phyloP scores from a whole-genome alignment of 192 early-diverging fungal species.

The Coemansia reversa region DNA sequence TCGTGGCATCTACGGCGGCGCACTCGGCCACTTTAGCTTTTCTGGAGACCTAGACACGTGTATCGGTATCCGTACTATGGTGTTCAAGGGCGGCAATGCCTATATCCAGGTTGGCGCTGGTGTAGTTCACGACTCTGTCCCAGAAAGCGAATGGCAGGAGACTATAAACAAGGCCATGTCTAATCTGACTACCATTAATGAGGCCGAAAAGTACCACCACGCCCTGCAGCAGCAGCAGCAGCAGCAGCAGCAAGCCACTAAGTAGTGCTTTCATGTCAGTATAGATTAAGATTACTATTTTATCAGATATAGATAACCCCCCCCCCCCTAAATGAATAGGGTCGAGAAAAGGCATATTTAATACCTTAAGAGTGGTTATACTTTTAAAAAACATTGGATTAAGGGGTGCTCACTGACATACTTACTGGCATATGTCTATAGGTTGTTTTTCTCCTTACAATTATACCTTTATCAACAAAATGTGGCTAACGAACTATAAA shows the following conservation, averaged over 20 bases:
- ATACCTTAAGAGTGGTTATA: too few relatives aligned
- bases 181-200: constrained; percentile 82
- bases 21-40: constrained; percentile 95
- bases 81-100: constrained; percentile 93
- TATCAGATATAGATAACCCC: too few relatives aligned
- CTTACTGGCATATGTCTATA: too few relatives aligned
- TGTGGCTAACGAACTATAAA: too few relatives aligned
- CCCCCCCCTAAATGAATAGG: too few relatives aligned
- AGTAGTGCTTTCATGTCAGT: constrained; percentile 4
- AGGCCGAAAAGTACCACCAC: constrained; percentile 80
- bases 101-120: constrained; percentile 96
- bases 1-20: constrained; percentile 86
- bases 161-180: constrained; percentile 94
- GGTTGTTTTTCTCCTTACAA: too few relatives aligned
- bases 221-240: constrained; percentile 64
- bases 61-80: constrained; percentile 98
- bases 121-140: constrained; percentile 93
- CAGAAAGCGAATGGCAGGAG: constrained; percentile 91
- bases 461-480: too few relatives aligned
- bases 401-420: too few relatives aligned
- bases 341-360: too few relatives aligned
- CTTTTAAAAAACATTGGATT: too few relatives aligned
- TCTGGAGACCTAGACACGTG: constrained; percentile 92
- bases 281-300: background rate
- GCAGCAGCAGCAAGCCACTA: constrained; percentile 10